Percentiles rank a stretch among this genome's conserved stretches.
phyloP scores from a whole-genome alignment of 768 basidiomycete species.

The Fibroporia radiculosa region DNA sequence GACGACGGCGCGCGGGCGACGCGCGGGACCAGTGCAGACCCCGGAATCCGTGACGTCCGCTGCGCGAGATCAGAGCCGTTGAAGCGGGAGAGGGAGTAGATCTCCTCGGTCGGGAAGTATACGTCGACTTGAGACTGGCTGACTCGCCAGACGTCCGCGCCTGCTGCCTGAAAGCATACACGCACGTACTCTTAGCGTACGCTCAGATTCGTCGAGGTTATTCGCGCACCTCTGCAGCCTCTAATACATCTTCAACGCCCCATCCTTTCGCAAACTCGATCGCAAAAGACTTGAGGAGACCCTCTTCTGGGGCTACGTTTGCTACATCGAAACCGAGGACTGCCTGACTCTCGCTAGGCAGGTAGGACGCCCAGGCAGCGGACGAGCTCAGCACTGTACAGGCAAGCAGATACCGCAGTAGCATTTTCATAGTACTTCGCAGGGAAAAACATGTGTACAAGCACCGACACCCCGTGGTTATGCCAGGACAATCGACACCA shows the following conservation, averaged over 20 bases:
- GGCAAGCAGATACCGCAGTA: not conserved
- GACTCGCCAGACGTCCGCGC: conserved; percentile 48
- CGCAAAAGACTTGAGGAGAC: not conserved
- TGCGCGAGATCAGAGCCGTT: conserved; percentile 16
- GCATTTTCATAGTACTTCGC: not conserved
- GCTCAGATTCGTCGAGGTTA: not conserved
- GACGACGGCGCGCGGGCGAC: not conserved
- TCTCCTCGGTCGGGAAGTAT: conserved; percentile 28
- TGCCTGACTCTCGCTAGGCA: not conserved
- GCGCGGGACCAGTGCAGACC: not conserved
- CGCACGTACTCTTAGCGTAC: no score
- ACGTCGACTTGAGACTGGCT: conserved; percentile 40
- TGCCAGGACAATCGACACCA: no score
- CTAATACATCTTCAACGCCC: conserved; percentile 3
- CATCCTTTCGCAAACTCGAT: not conserved
- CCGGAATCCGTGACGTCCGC: conserved; percentile 11
- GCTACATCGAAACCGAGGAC: not conserved
- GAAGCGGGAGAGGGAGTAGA: conserved; percentile 8
- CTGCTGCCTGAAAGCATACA: conserved; percentile 37
- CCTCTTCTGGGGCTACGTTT: not conserved
- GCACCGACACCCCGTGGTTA: no score
- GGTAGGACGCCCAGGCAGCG: not conserved
- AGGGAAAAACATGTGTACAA: not conserved
- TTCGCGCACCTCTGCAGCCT: conserved; percentile 5
- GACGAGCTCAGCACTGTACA: not conserved